These are phyloP conservation scores for Colletotrichum tanaceti DNA, from an alignment of 2,329 filamentous ascomycete species.

Conservation along the genomic window DNA sequence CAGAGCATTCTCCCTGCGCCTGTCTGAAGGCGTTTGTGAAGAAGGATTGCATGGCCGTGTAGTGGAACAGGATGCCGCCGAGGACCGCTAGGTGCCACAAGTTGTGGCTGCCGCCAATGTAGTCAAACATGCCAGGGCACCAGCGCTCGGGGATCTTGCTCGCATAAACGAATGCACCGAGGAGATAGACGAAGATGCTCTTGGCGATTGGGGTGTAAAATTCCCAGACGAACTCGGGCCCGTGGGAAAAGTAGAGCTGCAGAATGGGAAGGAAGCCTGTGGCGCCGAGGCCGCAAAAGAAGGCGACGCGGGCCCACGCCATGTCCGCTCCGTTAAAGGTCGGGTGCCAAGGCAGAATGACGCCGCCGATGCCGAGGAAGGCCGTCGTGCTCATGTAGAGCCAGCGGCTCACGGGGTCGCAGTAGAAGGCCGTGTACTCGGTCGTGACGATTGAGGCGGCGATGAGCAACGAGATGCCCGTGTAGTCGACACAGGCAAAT, in stretches of 20 bases:
- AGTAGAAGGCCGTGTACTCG: constrained; percentile 99
- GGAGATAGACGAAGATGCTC: constrained; percentile 85
- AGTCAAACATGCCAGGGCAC: constrained; percentile 93
- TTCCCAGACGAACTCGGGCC: constrained; percentile 81
- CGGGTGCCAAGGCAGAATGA: constrained; percentile 95
- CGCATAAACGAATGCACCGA: constrained; percentile 88
- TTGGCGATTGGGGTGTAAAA: constrained; percentile 92
- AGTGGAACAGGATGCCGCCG: constrained; percentile 97
- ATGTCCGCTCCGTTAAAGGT: constrained; percentile 93
- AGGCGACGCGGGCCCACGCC: constrained; percentile 91
- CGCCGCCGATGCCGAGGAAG: constrained; percentile 83
- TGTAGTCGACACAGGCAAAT: constrained; percentile 98
- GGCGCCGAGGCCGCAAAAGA: constrained; percentile 87
- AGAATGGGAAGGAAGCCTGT: constrained; percentile 91
- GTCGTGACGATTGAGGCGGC: constrained; percentile 97
- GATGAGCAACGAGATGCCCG: constrained; percentile 93
- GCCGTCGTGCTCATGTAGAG: constrained; percentile 87
- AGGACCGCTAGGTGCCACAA: constrained; percentile 97
- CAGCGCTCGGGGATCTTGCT: constrained; percentile 93
- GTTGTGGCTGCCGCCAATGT: constrained; percentile 94
- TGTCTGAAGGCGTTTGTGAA: constrained; percentile 82
- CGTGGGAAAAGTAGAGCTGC: constrained; percentile 83
- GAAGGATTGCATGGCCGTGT: constrained; percentile 94
- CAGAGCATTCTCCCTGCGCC: constrained; percentile 69
- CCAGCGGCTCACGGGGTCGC: constrained; percentile 88